These are phyloP conservation scores for Cucurbita moschata DNA, from an alignment of 306 rosid species.

Conservation along the genomic window DNA sequence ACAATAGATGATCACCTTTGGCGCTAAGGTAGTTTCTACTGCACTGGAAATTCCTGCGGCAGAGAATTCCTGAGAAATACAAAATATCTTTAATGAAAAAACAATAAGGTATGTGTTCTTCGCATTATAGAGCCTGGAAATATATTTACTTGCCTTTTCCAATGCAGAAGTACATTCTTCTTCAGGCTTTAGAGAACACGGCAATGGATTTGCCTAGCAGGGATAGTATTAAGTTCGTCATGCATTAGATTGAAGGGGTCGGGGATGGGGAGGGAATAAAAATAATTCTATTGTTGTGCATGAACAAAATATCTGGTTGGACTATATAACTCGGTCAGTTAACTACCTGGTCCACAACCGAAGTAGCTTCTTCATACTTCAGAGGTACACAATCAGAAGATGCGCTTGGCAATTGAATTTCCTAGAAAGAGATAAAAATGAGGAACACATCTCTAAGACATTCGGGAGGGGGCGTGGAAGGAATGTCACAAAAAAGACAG, in stretches of 20 bases:
- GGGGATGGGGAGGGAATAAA: too few relatives aligned
- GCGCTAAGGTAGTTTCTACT: neutral
- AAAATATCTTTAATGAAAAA: neutral
- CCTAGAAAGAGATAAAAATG: conserved; percentile 12
- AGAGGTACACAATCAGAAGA: neutral
- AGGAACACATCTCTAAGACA: neutral
- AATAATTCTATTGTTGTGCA: neutral
- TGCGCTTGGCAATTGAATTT: conserved; percentile 9
- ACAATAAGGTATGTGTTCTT: neutral
- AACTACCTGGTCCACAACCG: conserved; percentile 2
- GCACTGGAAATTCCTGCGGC: neutral
- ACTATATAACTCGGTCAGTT: neutral
- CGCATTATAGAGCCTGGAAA: neutral
- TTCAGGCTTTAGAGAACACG: conserved; percentile 3
- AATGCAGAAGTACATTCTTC: conserved; percentile 12
- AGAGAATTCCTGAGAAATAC: neutral
- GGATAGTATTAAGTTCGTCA: neutral
- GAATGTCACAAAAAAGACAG: neutral
- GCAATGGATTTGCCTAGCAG: conserved; percentile 19
- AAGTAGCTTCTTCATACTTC: conserved; percentile 9
- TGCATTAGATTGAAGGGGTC: neutral
- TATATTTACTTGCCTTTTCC: conserved; percentile 23
- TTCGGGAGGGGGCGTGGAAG: neutral
- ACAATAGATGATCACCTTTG: neutral
- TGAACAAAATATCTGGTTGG: neutral